Base-by-base conservation (phyloP, 257 asterid species). In the Solanum boliviense region DNA sequence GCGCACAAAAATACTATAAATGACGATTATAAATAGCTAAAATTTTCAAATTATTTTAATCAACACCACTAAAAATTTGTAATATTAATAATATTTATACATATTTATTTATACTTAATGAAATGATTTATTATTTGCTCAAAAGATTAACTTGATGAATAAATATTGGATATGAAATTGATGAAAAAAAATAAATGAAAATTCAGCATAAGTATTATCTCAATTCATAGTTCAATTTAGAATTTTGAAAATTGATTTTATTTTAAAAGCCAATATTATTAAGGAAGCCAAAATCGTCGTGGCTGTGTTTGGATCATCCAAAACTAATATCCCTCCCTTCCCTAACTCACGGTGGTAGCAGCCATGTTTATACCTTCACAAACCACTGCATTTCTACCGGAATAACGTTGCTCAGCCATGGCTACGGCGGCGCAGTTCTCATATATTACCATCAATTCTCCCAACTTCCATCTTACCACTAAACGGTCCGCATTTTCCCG, bases 241-340 rank as follows among this genome's bases (percentile, higher is more conserved):
- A 58, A 58, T 20, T 58, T 58, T 58, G 62, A 58, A 58, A 58
- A 58, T 20, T 56, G 6, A 5, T 65, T 65, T 60, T 23, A 65
- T 65, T n/a, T 67, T 67, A 5, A 25, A 72, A 76, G 18, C 23
- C 67, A 44, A 15, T 44, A 44, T 79, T 27, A 35, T 62, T 46
- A 48, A 20, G 27, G n/a, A 46, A 31, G 41, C 20, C 41, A 82
- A 82, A 48, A 48, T 48, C 11, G 31, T 84, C 91, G 92, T 90
- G 91, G 92, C 84, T 32, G 73, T 84, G 74, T 89, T 39, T 67
- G 62, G 86, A 88, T 87, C 92, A 87, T 62, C 87, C 88, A 86
- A 71, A 88, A 25, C 72, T 32, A 32, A 29, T 8, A 20, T 78
- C 70, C 44, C 25, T 56, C 71, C 84, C 5, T n/a, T 27, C 13